phyloP scores from a whole-genome alignment of 257 asterid genomes.

The Plantago elongata region DNA sequence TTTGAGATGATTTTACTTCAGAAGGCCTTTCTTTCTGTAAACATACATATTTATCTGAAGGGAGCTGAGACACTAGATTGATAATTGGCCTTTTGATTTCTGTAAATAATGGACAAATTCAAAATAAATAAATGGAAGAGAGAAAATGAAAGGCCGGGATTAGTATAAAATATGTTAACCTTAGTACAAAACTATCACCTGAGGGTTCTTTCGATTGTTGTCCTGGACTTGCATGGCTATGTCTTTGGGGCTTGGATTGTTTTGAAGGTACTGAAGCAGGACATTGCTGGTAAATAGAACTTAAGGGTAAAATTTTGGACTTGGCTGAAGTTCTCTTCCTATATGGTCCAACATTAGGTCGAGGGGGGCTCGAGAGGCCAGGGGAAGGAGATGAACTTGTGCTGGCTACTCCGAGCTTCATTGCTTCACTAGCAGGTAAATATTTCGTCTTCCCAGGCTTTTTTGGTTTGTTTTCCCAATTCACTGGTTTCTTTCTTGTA shows the following conservation, averaged over 20 bases:
- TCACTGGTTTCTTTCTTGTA: conserved; percentile 14
- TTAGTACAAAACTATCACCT: conserved; percentile 28
- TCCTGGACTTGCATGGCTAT: conserved; percentile 20
- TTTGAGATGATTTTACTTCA: conserved; percentile 20
- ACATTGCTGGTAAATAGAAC: conserved; percentile 16
- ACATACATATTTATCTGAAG: conserved; percentile 5
- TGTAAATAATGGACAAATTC: conserved; percentile 21
- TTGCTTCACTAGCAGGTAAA: conserved; percentile 43
- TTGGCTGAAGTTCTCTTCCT: conserved; percentile 18
- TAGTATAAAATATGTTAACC: background rate
- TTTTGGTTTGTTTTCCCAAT: conserved; percentile 41
- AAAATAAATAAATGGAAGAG: background rate
- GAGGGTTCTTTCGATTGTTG: conserved; percentile 23
- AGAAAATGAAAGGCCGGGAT: background rate
- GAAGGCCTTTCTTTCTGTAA: conserved; percentile 21
- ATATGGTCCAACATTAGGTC: conserved; percentile 5
- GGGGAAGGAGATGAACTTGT: conserved; percentile 7
- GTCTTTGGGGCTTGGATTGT: conserved; percentile 26
- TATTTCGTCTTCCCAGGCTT: conserved; percentile 45
- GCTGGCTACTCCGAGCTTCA: conserved; percentile 40
- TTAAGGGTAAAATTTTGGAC: conserved; percentile 9
- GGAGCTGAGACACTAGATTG: conserved; percentile 15
- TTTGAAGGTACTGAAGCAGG: conserved; percentile 22
- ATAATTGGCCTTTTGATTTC: conserved; percentile 5
- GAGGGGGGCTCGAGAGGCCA: conserved; percentile 15